Evolutionary conservation across 129 eudicot genomes (phyloP).

Genomic region (Saposhnikovia divaricata): DNA sequence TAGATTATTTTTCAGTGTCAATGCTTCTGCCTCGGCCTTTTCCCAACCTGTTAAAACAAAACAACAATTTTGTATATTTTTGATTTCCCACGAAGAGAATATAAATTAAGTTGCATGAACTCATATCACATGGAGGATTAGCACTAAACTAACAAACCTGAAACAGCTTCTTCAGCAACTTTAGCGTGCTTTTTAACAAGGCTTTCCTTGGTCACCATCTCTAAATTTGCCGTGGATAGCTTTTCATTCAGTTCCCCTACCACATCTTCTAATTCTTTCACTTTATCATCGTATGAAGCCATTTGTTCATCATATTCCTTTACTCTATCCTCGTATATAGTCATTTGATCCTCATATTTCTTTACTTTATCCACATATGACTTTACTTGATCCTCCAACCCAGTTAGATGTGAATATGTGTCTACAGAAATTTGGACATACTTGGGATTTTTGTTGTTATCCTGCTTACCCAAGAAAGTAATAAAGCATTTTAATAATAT

Average conservation of each 20-base stretch:
- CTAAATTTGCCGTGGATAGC: slow-evolving; percentile 64
- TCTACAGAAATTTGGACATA: slow-evolving; percentile 91
- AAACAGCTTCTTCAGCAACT: slow-evolving; percentile 98
- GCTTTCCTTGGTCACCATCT: slow-evolving; percentile 73
- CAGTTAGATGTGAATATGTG: slow-evolving; percentile 54
- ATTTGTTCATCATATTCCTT: slow-evolving; percentile 22
- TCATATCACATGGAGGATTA: not conserved
- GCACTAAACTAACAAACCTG: slow-evolving; percentile 46
- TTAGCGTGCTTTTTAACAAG: slow-evolving; percentile 88
- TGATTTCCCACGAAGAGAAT: not conserved
- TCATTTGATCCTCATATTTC: slow-evolving; percentile 46
- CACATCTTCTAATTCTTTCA: slow-evolving; percentile 36
- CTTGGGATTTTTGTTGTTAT: slow-evolving; percentile 58
- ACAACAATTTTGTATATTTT: not conserved
- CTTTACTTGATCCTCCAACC: slow-evolving; percentile 55
- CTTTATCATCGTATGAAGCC: slow-evolving; percentile 61
- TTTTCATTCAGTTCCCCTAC: slow-evolving; percentile 74
- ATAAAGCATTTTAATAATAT: not conserved
- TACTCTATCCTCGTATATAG: slow-evolving; percentile 2
- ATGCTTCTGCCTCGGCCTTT: slow-evolving; percentile 94
- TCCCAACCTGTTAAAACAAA: slow-evolving; percentile 73
- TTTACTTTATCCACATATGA: slow-evolving; percentile 59
- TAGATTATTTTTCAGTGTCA: slow-evolving; percentile 66
- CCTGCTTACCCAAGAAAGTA: slow-evolving; percentile 46
- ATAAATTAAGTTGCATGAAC: not conserved